These are phyloP conservation scores for Tolypocladium album DNA, from an alignment of 2,329 filamentous ascomycete species.

Conservation along the genomic window DNA sequence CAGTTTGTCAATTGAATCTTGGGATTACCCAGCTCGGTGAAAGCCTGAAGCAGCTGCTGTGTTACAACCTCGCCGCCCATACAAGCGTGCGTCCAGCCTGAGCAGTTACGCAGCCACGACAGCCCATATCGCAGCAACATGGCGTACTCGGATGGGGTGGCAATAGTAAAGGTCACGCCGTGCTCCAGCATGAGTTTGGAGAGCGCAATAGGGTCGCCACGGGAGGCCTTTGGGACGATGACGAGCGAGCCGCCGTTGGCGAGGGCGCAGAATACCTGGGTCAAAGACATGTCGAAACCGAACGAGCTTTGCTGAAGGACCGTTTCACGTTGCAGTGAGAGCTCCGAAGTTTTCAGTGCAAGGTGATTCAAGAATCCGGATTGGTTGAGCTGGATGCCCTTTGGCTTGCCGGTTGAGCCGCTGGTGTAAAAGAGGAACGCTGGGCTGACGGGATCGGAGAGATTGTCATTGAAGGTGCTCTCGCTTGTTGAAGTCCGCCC, in stretches of 20 bases:
- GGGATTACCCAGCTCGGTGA: neutral
- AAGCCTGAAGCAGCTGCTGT: slow-evolving; percentile 1
- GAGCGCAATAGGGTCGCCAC: slow-evolving; percentile 1
- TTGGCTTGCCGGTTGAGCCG: slow-evolving; percentile 24
- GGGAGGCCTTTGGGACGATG: slow-evolving; percentile 16
- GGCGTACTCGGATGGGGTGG: slow-evolving; percentile 25
- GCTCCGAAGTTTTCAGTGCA: slow-evolving; percentile 9
- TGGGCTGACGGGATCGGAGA: neutral
- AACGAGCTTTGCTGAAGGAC: slow-evolving; percentile 27
- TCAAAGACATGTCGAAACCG: slow-evolving; percentile 29
- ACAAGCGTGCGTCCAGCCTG: slow-evolving; percentile 3
- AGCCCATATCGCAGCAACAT: slow-evolving; percentile 8
- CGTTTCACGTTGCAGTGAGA: slow-evolving; percentile 11
- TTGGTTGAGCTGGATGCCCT: slow-evolving; percentile 26
- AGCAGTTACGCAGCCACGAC: neutral
- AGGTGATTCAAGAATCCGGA: slow-evolving; percentile 16
- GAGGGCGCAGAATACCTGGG: slow-evolving; percentile 24
- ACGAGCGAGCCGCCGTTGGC: slow-evolving; percentile 23
- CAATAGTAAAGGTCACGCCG: slow-evolving; percentile 19
- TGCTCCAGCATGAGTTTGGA: slow-evolving; percentile 14
- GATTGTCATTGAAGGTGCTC: slow-evolving; percentile 1
- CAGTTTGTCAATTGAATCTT: slow-evolving; percentile 8
- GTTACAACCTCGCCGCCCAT: slow-evolving; percentile 10
- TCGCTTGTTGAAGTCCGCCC: neutral
- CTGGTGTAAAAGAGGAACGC: slow-evolving; percentile 22